Conservation (phyloP, 164 flowering plant species). For the Aristolochia fimbriata region DNA sequence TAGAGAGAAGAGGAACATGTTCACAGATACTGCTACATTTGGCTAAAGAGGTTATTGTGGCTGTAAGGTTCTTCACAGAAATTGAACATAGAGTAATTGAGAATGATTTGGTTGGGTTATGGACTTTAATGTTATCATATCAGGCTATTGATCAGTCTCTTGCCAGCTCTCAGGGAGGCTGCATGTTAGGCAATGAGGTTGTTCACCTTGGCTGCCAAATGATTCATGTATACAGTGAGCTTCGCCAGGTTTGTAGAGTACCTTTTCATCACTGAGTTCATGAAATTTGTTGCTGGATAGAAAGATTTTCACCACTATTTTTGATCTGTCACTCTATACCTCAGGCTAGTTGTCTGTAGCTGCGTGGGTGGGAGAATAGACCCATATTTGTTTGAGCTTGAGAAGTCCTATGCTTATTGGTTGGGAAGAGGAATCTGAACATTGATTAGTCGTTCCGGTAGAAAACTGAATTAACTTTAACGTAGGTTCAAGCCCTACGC, state of each 20-base stretch:
- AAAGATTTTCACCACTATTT: neutral
- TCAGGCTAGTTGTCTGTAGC: no score
- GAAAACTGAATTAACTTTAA: no score
- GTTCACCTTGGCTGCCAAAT: conserved; percentile 49
- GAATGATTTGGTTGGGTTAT: conserved; percentile 49
- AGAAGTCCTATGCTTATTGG: no score
- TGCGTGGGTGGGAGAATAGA: no score
- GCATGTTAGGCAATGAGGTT: conserved; percentile 26
- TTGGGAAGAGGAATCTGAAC: no score
- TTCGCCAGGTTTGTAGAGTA: conserved; percentile 74
- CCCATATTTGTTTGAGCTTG: no score
- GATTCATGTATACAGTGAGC: conserved; percentile 61
- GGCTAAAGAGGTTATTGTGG: conserved; percentile 46
- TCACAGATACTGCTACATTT: conserved; percentile 17
- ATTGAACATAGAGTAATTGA: conserved; percentile 71
- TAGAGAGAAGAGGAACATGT: conserved; percentile 6
- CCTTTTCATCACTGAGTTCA: neutral
- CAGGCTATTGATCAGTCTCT: conserved; percentile 24
- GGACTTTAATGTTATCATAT: conserved; percentile 50
- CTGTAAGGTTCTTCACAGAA: conserved; percentile 45
- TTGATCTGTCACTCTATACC: neutral
- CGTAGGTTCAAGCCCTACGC: no score
- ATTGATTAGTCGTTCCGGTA: no score
- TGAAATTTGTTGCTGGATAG: neutral
- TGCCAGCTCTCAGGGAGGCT: conserved; percentile 12